A percentile compares a stretch with the other conserved stretches of the same genome.
These are phyloP conservation scores for Elsinoe necatrix DNA, from an alignment of 2,329 filamentous ascomycete genomes.

Conservation along the genomic window DNA sequence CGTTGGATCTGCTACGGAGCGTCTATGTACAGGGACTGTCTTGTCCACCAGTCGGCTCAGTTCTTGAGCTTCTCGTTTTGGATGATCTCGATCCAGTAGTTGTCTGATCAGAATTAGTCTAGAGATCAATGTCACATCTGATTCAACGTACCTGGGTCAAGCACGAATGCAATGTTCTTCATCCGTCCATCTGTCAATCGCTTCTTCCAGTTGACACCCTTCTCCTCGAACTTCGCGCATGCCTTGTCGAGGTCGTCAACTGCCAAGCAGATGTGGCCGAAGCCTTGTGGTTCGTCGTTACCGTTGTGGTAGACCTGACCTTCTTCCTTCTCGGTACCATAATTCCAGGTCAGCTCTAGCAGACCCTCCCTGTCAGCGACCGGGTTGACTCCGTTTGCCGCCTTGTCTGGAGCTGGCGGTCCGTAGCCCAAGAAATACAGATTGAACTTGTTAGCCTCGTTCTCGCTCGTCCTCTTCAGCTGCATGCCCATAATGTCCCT, in stretches of 20 bases:
- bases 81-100: conserved; percentile 69
- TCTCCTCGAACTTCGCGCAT: conserved; percentile 74
- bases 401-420: conserved; percentile 38
- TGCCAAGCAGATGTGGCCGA: conserved; percentile 81
- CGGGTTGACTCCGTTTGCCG: conserved; percentile 48
- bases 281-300: conserved; percentile 84
- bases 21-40: background rate
- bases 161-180: conserved; percentile 87
- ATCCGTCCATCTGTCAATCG: conserved; percentile 80
- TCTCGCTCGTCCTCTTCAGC: conserved; percentile 64
- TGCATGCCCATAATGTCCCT: conserved; percentile 83
- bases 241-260: conserved; percentile 87
- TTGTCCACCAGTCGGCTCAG: conserved; percentile 5
- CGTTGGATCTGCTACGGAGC: background rate
- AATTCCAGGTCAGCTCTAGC: conserved; percentile 82
- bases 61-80: conserved; percentile 63
- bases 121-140: background rate
- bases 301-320: conserved; percentile 84
- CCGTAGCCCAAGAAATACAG: conserved; percentile 86
- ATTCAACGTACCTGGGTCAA: conserved; percentile 42
- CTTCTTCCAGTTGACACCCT: conserved; percentile 89
- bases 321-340: conserved; percentile 75
- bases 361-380: conserved; percentile 68
- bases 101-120: conserved; percentile 53
- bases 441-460: conserved; percentile 65